Evolutionary conservation across 139 green algal genomes (phyloP).

Genomic region (Deuterostichococcus epilithicus): DNA sequence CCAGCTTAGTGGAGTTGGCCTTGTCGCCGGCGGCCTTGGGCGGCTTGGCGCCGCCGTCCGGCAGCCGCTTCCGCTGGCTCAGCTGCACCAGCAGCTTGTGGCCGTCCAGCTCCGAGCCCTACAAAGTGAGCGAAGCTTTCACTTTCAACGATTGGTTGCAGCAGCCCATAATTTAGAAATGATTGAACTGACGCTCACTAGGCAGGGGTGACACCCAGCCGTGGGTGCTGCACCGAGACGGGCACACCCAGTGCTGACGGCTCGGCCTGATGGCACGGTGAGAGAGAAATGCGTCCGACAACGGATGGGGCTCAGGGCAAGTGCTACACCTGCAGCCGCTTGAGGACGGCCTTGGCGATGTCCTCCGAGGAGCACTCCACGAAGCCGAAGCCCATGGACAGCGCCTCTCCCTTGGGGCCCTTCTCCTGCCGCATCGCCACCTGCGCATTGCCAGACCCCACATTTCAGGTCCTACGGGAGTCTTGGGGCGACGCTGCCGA

Average conservation of each 20-base stretch:
- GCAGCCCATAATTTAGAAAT: too few species aligned
- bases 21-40: slow-evolving; percentile 3
- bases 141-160: neutral
- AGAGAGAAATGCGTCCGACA: too few species aligned
- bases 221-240: too few species aligned
- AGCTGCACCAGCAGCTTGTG: slow-evolving; percentile 88
- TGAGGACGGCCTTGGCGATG: slow-evolving; percentile 58
- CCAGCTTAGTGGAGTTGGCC: slow-evolving; percentile 42
- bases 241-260: too few species aligned
- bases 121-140: neutral
- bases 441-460: slow-evolving; percentile 13
- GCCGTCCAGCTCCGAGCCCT: slow-evolving; percentile 81
- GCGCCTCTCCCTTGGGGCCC: slow-evolving; percentile 46
- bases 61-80: slow-evolving; percentile 23
- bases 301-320: neutral
- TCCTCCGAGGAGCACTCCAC: slow-evolving; percentile 75
- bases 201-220: too few species aligned
- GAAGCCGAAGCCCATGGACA: slow-evolving; percentile 86
- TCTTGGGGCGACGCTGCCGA: too few species aligned
- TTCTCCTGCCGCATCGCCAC: slow-evolving; percentile 42
- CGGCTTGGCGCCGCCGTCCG: neutral
- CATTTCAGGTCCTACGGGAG: too few species aligned
- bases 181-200: too few species aligned
- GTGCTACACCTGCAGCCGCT: slow-evolving; percentile 48
- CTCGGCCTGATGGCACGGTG: too few species aligned